These are phyloP conservation scores for Nidularia sp. DNA, from an alignment of 768 basidiomycete genomes.

Conservation along the genomic window DNA sequence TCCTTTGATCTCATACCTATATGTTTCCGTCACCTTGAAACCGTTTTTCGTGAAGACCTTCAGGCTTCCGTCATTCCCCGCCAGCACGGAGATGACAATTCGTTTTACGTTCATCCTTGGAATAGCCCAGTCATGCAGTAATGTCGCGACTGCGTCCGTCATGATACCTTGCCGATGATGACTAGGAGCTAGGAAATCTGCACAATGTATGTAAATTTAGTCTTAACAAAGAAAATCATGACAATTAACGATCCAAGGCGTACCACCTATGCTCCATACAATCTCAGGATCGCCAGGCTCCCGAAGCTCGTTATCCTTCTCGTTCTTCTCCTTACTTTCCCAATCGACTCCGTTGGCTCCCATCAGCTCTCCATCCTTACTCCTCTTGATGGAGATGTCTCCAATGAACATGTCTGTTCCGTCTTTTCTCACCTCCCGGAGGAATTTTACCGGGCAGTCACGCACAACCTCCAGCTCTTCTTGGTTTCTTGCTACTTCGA, in stretches of 20 bases:
- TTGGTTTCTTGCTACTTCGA: not conserved
- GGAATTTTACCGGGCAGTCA: not conserved
- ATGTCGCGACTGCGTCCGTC: no score
- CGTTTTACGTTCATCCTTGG: not conserved
- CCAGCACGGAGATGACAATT: not conserved
- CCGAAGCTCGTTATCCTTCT: not conserved
- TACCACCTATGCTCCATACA: not conserved
- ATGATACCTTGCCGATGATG: not conserved
- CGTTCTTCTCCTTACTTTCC: not conserved
- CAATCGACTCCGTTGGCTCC: not conserved
- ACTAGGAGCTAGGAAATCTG: not conserved
- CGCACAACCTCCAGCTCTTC: not conserved
- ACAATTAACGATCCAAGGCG: not conserved
- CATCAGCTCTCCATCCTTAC: not conserved
- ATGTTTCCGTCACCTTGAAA: no score
- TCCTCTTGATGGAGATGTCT: not conserved
- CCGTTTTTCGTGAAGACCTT: not conserved
- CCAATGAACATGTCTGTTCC: not conserved
- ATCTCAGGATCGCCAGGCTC: not conserved
- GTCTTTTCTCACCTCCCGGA: not conserved
- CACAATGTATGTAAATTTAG: not conserved
- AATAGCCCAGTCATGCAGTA: not conserved
- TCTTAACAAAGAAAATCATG: not conserved
- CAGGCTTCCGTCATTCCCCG: not conserved
- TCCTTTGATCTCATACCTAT: constrained; percentile 14